These are phyloP conservation scores for Aspergillus sclerotioniger DNA, from an alignment of 495 filamentous ascomycete species.

Conservation along the genomic window DNA sequence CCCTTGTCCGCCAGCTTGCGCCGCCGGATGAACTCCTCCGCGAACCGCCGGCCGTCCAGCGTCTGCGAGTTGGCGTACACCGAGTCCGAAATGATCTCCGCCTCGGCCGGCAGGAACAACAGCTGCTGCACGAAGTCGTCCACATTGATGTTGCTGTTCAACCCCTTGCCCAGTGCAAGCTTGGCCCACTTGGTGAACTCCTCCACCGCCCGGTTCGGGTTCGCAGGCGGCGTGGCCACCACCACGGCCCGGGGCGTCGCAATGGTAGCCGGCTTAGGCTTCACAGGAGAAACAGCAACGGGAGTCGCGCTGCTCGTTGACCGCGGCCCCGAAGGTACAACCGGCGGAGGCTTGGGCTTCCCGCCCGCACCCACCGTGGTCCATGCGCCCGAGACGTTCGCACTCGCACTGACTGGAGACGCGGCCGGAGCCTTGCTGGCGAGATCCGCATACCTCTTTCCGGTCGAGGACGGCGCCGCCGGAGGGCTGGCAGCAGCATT, in stretches of 20 bases:
- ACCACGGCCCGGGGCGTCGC: constrained; percentile 38
- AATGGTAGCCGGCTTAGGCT: constrained; percentile 41
- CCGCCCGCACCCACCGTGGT: constrained; percentile 94
- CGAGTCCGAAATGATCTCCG: constrained; percentile 79
- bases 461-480: constrained; percentile 49
- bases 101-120: constrained; percentile 69
- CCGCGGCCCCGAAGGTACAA: constrained; percentile 54
- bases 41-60: constrained; percentile 88
- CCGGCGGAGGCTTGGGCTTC: constrained; percentile 74
- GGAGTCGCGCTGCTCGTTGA: constrained; percentile 51
- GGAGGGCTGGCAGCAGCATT: constrained; percentile 42
- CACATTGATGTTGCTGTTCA: constrained; percentile 62
- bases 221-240: constrained; percentile 35
- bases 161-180: constrained; percentile 60
- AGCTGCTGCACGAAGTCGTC: constrained; percentile 78
- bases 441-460: constrained; percentile 94
- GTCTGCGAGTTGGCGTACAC: constrained; percentile 83
- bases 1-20: constrained; percentile 91
- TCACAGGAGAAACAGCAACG: constrained; percentile 36
- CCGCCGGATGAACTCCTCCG: constrained; percentile 88
- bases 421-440: constrained; percentile 70
- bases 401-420: constrained; percentile 32
- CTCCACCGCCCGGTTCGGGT: constrained; percentile 62
- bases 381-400: constrained; percentile 63
- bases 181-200: constrained; percentile 95